Evolutionary conservation across 169 alveolate species (phyloP), one percentile per base, ranked within the genome.

Genomic region (Plasmodium falciparum): DNA sequence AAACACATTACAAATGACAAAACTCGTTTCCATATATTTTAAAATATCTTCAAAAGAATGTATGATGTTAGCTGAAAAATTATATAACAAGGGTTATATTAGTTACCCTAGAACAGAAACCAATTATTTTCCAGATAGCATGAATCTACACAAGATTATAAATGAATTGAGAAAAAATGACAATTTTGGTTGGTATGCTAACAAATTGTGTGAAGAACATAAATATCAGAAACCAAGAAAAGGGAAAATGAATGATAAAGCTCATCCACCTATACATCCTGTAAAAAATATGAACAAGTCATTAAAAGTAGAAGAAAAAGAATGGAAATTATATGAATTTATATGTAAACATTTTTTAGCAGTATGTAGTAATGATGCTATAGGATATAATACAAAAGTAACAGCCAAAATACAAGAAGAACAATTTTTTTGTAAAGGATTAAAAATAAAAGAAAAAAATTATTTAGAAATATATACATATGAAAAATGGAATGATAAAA

Each of bases 251-350:
- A 98, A 98, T 93, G 99, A 99, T 91, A 95, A 98, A 74, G 99
- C 99, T 2, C 99, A 99, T 93, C 99, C 99, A 17, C 99, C 99
- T 1, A 99, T 99, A 39, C 99, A 99, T 91, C 99, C 99, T 1
- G 99, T 98, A n/a, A 98, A 98, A 91, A 89, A 88, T 73, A 94
- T 97, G 61, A 54, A 91, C 74, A 90, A 95, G 89, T 91, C 91
- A 47, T 94, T 92, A 9, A 93, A 96, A 58, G 89, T 94, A 39
- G 80, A 94, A 65, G 91, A 93, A 56, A 73, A 92, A 58, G 93
- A 93, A 78, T 92, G 94, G 96, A 88, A 89, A 88, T 93, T 95
- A 58, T 96, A 96, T 92, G 97, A 94, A 88, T 90, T 93, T 47
- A 91, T 96, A 54, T 71, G 96, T 24, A 89, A 97, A 24, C 94